Percentiles rank a stretch among this genome's conserved stretches.
phyloP scores from a whole-genome alignment of 495 filamentous ascomycete genomes.

The Aspergillus cristatus region DNA sequence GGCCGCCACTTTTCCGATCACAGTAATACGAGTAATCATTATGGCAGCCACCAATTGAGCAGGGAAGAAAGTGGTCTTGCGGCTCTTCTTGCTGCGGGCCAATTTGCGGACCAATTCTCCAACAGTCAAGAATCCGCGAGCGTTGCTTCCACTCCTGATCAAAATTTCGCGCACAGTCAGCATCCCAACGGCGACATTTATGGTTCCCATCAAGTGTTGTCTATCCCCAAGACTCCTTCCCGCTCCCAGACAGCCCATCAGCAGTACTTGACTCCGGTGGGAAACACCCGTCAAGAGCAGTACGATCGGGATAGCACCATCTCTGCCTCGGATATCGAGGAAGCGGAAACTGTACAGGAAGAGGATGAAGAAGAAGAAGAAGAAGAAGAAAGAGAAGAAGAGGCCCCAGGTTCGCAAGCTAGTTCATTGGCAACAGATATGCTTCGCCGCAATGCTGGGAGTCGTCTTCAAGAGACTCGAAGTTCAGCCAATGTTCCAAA shows the following conservation, averaged over 20 bases:
- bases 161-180: conserved; percentile 34
- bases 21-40: conserved; percentile 2
- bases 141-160: conserved; percentile 53
- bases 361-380: too few species aligned
- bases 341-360: conserved; percentile 37
- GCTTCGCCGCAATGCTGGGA: conserved; percentile 34
- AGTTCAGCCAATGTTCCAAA: conserved; percentile 21
- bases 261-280: conserved; percentile 49
- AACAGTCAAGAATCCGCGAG: conserved; percentile 66
- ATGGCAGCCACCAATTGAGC: conserved; percentile 26
- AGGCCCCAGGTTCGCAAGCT: conserved; percentile 44
- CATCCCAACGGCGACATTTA: conserved; percentile 51
- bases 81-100: conserved; percentile 48
- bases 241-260: conserved; percentile 31
- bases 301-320: conserved; percentile 83
- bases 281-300: conserved; percentile 39
- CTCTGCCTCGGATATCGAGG: conserved; percentile 68
- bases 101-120: conserved; percentile 63
- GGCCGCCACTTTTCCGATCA: conserved; percentile 37
- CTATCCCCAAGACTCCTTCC: conserved; percentile 67
- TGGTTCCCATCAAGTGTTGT: conserved; percentile 67
- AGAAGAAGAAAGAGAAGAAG: conserved; percentile 47
- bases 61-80: conserved; percentile 53
- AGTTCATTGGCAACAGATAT: conserved; percentile 42
- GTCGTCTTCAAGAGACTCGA: conserved; percentile 12